A percentile compares a stretch with the other conserved stretches of the same genome.
These are phyloP conservation scores for Inga leiocalycina DNA, from an alignment of 306 rosid genomes.

Conservation along the genomic window DNA sequence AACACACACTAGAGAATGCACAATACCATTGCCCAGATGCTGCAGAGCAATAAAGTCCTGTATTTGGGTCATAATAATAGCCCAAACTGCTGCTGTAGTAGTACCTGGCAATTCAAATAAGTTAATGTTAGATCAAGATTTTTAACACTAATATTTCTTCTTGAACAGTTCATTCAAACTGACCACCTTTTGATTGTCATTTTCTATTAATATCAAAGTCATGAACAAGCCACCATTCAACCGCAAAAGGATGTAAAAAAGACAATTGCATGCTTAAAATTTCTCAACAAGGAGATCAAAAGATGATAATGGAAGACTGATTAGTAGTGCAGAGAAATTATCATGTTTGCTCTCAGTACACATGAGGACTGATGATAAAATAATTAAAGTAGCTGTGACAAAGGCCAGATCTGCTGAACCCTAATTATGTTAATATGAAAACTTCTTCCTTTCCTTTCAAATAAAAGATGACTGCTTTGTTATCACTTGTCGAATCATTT, in stretches of 20 bases:
- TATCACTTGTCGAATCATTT: constrained; percentile 6
- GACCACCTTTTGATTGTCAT: not conserved
- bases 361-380: not conserved
- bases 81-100: constrained; percentile 69
- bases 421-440: not conserved
- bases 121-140: constrained; percentile 27
- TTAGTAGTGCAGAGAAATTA: not conserved
- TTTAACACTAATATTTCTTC: not conserved
- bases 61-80: constrained; percentile 55
- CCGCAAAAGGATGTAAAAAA: not conserved
- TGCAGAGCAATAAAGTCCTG: constrained; percentile 64
- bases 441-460: not conserved
- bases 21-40: constrained; percentile 69
- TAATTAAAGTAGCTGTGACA: not conserved
- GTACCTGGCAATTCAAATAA: constrained; percentile 51
- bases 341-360: not conserved
- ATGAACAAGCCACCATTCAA: not conserved
- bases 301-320: not conserved
- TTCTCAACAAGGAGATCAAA: not conserved
- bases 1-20: constrained; percentile 16
- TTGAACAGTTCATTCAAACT: constrained; percentile 2
- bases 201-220: not conserved
- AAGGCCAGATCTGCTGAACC: not conserved
- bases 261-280: not conserved
- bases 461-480: not conserved